A percentile compares a stretch with the other conserved stretches of the same genome.
Evolutionary conservation across 2,329 filamentous ascomycete species (phyloP).

Genomic region (Fusarium cicatricum): DNA sequence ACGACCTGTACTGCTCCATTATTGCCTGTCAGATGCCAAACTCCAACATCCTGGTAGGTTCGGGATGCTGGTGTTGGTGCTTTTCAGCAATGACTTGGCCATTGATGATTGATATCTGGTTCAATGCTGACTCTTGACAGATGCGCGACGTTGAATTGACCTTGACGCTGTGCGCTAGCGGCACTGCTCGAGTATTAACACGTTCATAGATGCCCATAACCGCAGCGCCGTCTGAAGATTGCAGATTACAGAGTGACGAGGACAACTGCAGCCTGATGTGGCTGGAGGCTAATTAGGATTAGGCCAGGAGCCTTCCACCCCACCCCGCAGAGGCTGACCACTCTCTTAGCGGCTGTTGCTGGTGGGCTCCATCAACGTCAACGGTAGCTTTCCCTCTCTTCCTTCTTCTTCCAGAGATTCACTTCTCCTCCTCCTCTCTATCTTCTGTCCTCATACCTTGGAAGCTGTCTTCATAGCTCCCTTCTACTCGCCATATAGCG

Average conservation of each 20-base stretch:
- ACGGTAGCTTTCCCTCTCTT: slow-evolving; percentile 33
- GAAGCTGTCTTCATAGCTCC: slow-evolving; percentile 2
- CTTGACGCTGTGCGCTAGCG: too few species aligned
- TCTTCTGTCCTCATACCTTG: slow-evolving; percentile 2
- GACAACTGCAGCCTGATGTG: slow-evolving; percentile 3
- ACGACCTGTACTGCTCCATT: too few species aligned
- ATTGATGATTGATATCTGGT: too few species aligned
- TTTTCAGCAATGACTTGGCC: too few species aligned
- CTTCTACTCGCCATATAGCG: background rate
- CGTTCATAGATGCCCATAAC: too few species aligned
- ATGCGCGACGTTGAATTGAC: too few species aligned
- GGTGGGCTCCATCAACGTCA: slow-evolving; percentile 33
- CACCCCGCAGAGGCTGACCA: slow-evolving; percentile 25
- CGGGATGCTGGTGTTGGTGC: too few species aligned
- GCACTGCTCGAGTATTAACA: too few species aligned
- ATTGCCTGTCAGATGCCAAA: too few species aligned
- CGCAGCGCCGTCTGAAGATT: background rate
- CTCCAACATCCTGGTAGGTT: too few species aligned
- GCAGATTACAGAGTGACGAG: slow-evolving; percentile 2
- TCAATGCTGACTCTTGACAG: too few species aligned
- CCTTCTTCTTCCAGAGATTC: slow-evolving; percentile 18
- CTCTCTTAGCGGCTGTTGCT: slow-evolving; percentile 12
- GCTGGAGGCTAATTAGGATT: slow-evolving; percentile 23
- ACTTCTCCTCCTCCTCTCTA: slow-evolving; percentile 8
- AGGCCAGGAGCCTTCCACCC: slow-evolving; percentile 18